A percentile compares a stretch with the other conserved stretches of the same genome.
Evolutionary conservation across 2,329 filamentous ascomycete species (phyloP).

Genomic region (Colletotrichum cuscutae): DNA sequence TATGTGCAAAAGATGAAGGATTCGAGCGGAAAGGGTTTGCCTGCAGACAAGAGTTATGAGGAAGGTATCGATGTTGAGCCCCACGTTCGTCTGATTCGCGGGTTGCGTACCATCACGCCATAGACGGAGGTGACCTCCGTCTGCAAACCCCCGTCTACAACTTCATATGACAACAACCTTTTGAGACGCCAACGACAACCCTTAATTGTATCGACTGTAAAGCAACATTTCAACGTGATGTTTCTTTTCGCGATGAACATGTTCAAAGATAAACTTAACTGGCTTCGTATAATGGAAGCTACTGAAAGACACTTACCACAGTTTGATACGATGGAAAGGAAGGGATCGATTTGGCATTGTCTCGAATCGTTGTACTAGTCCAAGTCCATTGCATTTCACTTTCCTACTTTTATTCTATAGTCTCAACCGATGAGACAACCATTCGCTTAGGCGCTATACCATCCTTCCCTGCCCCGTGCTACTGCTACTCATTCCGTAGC

Average conservation of each 20-base stretch:
- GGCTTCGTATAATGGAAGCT: rapidly evolving
- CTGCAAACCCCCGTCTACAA: too few species aligned
- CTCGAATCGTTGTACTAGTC: too few species aligned
- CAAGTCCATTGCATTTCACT: too few species aligned
- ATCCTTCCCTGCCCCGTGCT: not conserved
- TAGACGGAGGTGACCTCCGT: not conserved
- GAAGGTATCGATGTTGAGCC: not conserved
- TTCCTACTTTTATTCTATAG: too few species aligned
- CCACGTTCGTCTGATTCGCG: not conserved
- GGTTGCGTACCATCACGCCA: not conserved
- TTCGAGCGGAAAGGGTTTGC: not conserved
- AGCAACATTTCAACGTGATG: too few species aligned
- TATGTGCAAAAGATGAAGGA: not conserved
- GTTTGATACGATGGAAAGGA: too few species aligned
- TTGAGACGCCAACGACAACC: not conserved
- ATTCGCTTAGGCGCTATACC: not conserved
- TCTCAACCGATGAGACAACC: not conserved
- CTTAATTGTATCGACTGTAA: not conserved
- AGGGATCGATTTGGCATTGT: too few species aligned
- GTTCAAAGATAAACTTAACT: too few species aligned
- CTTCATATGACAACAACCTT: not conserved
- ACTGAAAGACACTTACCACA: too few species aligned
- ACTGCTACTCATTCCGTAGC: not conserved
- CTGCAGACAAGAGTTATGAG: not conserved
- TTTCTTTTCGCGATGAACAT: too few species aligned